Evolutionary conservation across 2,329 filamentous ascomycete species (phyloP), one percentile per base, ranked within the genome.

Genomic region (Delphinella strobiligena): DNA sequence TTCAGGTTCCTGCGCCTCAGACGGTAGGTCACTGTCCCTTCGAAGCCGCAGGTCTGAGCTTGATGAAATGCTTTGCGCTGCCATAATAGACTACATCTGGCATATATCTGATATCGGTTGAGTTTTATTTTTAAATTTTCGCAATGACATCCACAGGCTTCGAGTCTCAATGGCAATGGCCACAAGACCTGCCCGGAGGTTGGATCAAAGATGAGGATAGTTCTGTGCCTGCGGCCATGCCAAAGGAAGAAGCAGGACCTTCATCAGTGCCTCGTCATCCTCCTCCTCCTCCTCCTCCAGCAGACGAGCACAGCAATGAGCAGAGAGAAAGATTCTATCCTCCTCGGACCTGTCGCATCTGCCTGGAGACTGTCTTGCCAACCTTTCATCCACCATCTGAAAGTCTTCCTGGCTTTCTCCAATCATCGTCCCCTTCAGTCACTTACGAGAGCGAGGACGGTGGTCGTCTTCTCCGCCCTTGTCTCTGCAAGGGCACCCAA

Each of bases 401-500:
- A 42, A 66, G 63, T 42, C 39, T 60, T 7, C 71, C 75, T 17
- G 64, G 66, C 17, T 69, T 77, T 38, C 59, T 82, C 32, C 70
- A 77, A 47, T 61, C 71, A 19, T 58, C 56, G 33, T 56, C 56
- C 31, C 71, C 75, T 14, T 67, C 69, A 36, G 75, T 81, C 34
- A 68, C 69, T 15, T 94, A 93, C 54, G 71, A 79, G 37, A 88
- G 84, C 17, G 75, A 82, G 45, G 82, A 80, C 47, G 72, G 81
- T 19, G 85, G 85, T 30, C 79, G 86, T 37, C 68, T 98, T 19
- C 74, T 96, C 51, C 82, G 82, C 39, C 91, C 91, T 27, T 98
- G 91, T 69, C 78, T 80, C 62, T 98, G 91, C 71, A 93, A 85
- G 64, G 91, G 91, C 38, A 85, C 83, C 30, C 84, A 89, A 51